Evolutionary conservation across 768 basidiomycete species (phyloP).

Genomic region (Mycena belliarum): DNA sequence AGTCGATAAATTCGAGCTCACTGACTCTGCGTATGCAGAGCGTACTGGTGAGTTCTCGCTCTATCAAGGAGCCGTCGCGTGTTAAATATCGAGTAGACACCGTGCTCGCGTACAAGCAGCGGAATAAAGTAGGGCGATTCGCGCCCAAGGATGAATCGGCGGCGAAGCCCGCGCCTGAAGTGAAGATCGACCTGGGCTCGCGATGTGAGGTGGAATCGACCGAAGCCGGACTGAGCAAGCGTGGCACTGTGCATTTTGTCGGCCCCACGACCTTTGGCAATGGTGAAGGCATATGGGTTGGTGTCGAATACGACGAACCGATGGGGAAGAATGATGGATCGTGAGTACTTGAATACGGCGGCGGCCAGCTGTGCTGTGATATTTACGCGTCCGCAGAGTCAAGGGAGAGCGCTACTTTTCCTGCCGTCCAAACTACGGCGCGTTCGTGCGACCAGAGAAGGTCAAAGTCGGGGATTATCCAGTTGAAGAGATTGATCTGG

Average conservation of each 20-base stretch:
- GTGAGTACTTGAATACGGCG: slow-evolving; percentile 49
- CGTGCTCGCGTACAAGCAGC: slow-evolving; percentile 86
- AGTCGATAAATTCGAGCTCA: slow-evolving; percentile 93
- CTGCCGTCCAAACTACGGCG: slow-evolving; percentile 74
- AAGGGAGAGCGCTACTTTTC: slow-evolving; percentile 86
- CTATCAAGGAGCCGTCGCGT: neutral
- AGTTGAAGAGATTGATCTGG: slow-evolving; percentile 73
- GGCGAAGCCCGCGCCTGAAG: slow-evolving; percentile 27
- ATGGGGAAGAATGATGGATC: slow-evolving; percentile 94
- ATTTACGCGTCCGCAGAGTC: slow-evolving; percentile 50
- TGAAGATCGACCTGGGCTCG: slow-evolving; percentile 65
- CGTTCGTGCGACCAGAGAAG: slow-evolving; percentile 84
- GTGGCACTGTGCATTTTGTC: slow-evolving; percentile 85
- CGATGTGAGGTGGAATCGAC: slow-evolving; percentile 81
- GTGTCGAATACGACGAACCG: slow-evolving; percentile 94
- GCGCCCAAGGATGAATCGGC: slow-evolving; percentile 49
- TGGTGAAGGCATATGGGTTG: slow-evolving; percentile 75
- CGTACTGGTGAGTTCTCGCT: slow-evolving; percentile 60
- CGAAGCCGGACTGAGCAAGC: slow-evolving; percentile 70
- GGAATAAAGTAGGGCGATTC: slow-evolving; percentile 87
- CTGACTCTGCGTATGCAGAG: slow-evolving; percentile 76
- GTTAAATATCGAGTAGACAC: slow-evolving; percentile 57
- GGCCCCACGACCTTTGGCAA: slow-evolving; percentile 78
- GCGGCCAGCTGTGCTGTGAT: neutral
- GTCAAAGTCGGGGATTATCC: slow-evolving; percentile 86